Base-by-base conservation (phyloP, 2,329 filamentous ascomycete species). In the Annulohypoxylon truncatum region DNA sequence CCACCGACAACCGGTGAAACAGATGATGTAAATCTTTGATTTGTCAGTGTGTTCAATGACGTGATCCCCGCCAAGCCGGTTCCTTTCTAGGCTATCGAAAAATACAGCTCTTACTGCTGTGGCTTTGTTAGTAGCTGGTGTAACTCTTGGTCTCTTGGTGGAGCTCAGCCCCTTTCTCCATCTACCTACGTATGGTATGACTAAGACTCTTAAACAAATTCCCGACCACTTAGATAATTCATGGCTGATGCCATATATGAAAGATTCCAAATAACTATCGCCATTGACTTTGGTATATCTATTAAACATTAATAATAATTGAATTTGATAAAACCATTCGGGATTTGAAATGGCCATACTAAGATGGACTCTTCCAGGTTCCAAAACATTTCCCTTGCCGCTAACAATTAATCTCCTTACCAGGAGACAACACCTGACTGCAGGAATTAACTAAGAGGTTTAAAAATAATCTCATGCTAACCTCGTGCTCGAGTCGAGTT, bases 41-140 rank as follows among this genome's bases (percentile, higher is more conserved):
- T 73, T 73, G 70, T 73, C 70, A 72, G 68, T 65, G 33, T 18
- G 26, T 40, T 50, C 33, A 28, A 71, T 73, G 70, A 72, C 71
- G 70, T 69, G 68, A 70, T 68, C 31, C 24, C 35, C 35, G n/a
- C 26, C 40, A 29, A 53, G 22, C 24, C 24, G n/a, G n/a, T 46
- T 24, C 1, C n/a, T 4, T 28, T 48, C 44, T 48, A 48, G 20
- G 42, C 22, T 47, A 47, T 26, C 13, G 10, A 22, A 13, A 26
- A 13, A 26, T 28, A 29, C 40, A 15, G 26, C 26, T 7, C 26
- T 28, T 3, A 7, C 26, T 4, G 26, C 26, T 28, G 26, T 28
- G 26, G 26, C 26, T 28, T 28, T 28, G 26, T 42, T 18, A 40
- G 35, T 40, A 40, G 15, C 35, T 40, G 26, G 35, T 40, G 35